Evolutionary conservation across 225 moss, liverwort and hornwort genomes (phyloP).

Genomic region (Takakia lepidozioides): DNA sequence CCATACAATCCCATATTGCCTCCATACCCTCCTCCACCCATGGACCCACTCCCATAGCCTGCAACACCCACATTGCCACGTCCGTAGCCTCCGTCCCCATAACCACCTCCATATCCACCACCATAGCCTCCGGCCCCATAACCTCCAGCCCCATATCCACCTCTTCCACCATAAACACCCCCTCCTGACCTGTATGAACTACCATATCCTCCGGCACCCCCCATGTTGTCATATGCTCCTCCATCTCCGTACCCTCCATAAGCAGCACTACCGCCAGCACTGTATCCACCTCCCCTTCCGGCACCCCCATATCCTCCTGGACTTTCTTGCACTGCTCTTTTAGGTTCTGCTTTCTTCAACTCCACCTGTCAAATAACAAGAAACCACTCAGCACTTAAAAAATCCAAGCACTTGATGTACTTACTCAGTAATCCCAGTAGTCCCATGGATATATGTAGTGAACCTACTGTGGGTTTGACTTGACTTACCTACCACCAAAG

Average conservation of each 20-base stretch:
- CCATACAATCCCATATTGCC: conserved; percentile 79
- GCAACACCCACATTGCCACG: conserved; percentile 63
- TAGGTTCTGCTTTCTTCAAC: conserved; percentile 93
- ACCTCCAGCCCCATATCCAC: conserved; percentile 20
- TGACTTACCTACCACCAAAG: too few species aligned
- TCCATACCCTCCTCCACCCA: conserved; percentile 67
- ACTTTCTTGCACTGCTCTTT: conserved; percentile 76
- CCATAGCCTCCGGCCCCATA: conserved; percentile 78
- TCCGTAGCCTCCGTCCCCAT: conserved; percentile 45
- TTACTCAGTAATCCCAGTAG: too few species aligned
- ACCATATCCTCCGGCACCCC: conserved; percentile 51
- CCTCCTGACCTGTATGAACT: conserved; percentile 71
- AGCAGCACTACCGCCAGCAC: conserved; percentile 37
- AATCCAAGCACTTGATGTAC: too few species aligned
- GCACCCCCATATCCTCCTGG: conserved; percentile 47
- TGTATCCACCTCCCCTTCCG: conserved; percentile 61
- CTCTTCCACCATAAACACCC: conserved; percentile 68
- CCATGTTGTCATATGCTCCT: conserved; percentile 31
- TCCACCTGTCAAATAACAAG: too few species aligned
- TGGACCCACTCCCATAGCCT: conserved; percentile 52
- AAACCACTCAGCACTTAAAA: too few species aligned
- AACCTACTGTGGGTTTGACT: too few species aligned
- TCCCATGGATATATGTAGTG: too few species aligned
- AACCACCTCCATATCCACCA: conserved; percentile 50
- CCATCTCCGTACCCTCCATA: conserved; percentile 77